Percentiles rank a stretch among this genome's conserved stretches.
phyloP scores from a whole-genome alignment of 495 filamentous ascomycete species.

The Aspergillus coremiiformis region DNA sequence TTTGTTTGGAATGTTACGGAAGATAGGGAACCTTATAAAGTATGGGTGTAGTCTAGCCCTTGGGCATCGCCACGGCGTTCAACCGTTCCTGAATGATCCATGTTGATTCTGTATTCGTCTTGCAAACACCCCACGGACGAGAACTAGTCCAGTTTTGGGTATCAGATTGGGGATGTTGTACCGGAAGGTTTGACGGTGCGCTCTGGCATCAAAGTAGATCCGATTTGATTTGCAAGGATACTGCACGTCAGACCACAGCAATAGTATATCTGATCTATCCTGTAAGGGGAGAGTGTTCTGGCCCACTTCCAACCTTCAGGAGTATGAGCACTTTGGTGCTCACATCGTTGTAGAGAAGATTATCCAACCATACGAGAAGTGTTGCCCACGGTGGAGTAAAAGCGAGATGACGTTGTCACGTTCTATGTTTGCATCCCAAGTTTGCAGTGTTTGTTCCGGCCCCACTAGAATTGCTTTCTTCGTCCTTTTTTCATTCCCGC shows the following conservation, averaged over 20 bases:
- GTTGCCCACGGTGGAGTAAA: conserved; percentile 2
- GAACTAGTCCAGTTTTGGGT: neutral
- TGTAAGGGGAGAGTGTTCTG: neutral
- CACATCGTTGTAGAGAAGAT: neutral
- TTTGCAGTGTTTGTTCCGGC: neutral
- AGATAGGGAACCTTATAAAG: neutral
- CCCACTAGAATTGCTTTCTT: too few relatives aligned
- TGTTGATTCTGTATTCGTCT: neutral
- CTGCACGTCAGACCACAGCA: neutral
- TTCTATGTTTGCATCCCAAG: conserved; percentile 1
- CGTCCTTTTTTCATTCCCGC: neutral
- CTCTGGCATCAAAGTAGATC: neutral
- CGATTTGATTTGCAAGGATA: neutral
- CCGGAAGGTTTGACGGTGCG: neutral
- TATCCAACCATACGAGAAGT: neutral
- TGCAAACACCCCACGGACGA: neutral
- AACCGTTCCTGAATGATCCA: conserved; percentile 1
- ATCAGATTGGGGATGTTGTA: neutral
- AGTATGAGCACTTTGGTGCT: too few relatives aligned
- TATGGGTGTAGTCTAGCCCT: neutral
- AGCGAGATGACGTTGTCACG: conserved; percentile 6
- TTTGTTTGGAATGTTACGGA: neutral
- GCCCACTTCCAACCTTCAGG: neutral
- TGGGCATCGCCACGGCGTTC: neutral
- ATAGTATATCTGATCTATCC: neutral